Base-by-base conservation (phyloP, 2,329 filamentous ascomycete genomes). In the Davidsoniella neocaledoniae region DNA sequence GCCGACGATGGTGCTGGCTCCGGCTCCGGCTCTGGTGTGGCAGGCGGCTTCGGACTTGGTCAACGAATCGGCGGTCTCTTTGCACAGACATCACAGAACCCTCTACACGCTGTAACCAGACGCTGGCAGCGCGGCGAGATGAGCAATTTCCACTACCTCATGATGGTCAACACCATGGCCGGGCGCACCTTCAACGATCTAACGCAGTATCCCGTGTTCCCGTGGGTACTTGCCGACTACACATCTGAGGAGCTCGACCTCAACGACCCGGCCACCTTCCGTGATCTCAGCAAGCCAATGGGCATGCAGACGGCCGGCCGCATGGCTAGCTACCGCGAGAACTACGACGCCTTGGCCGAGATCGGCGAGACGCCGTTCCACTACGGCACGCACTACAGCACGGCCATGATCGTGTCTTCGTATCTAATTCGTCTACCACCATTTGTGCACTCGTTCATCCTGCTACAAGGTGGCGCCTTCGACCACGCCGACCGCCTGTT, bases 321-420 rank as follows among this genome's bases (percentile, higher is more conserved):
- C 55, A 83, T 93, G 55, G 70, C 76, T 0, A 85, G 87, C 5
- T 94, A 91, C 58, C 74, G 78, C 47, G 84, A 93, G 58, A 78
- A 87, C 26, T 96, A 94, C 62, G 79, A 81, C 56, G 84, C 86
- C 14, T 81, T 98, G 61, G 81, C 81, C 1, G 91, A 96, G 61
- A 94, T 98, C 71, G 86, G 82, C 6, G 88, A 94, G 43, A 81
- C 84, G 0, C 84, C 91, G 0, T 98, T 95, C 62, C 91, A 98
- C 61, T 98, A 96, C 57, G 91, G 91, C 16, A 98, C 93, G 0
- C 93, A 98, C 62, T 98, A 98, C 63, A 96, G 91, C 1, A 96
- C 91, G 2, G 91, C 91, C 6, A 98, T 96, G 91, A 95, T 94
- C 53, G 91, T 98, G 5, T 87, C 87, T 10, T 95, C 88, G 0